phyloP scores from a whole-genome alignment of 2,329 filamentous ascomycete species.

The Exophiala sideris region DNA sequence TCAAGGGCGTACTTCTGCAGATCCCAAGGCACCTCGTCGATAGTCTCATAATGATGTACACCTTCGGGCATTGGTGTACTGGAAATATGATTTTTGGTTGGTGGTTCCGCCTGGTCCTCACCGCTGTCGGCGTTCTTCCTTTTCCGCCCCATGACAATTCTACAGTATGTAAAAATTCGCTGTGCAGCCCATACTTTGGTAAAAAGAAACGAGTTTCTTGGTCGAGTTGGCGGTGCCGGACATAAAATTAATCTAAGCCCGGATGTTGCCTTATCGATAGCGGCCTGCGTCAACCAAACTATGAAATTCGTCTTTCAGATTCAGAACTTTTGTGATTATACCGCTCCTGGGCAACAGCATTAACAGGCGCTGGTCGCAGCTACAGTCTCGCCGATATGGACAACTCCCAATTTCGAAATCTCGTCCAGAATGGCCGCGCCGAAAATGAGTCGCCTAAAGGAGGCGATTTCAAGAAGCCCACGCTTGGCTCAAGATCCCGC shows the following conservation, averaged over 20 bases:
- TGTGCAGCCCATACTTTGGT: not conserved
- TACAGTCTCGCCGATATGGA: constrained; percentile 63
- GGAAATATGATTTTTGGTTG: constrained; percentile 8
- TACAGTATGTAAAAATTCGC: not conserved
- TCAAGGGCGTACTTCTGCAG: constrained; percentile 69
- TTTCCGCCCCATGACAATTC: constrained; percentile 14
- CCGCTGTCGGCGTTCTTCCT: constrained; percentile 9
- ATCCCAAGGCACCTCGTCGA: constrained; percentile 72
- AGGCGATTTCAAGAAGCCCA: constrained; percentile 44
- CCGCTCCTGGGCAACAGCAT: not conserved
- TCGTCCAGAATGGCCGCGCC: constrained; percentile 51
- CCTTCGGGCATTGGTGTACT: constrained; percentile 51
- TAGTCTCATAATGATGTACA: constrained; percentile 71
- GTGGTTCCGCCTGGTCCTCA: not conserved
- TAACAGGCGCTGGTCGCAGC: too few relatives aligned
- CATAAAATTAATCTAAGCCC: not conserved
- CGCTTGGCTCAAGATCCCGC: constrained; percentile 72
- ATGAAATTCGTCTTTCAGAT: not conserved
- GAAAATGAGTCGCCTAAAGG: constrained; percentile 19
- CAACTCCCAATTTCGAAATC: constrained; percentile 86
- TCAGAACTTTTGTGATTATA: too few relatives aligned
- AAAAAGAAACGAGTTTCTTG: not conserved
- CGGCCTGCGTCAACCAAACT: not conserved
- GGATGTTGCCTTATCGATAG: not conserved
- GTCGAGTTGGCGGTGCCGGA: not conserved